Base-by-base conservation (phyloP, 2,329 filamentous ascomycete genomes). In the Parastagonospora avenae region DNA sequence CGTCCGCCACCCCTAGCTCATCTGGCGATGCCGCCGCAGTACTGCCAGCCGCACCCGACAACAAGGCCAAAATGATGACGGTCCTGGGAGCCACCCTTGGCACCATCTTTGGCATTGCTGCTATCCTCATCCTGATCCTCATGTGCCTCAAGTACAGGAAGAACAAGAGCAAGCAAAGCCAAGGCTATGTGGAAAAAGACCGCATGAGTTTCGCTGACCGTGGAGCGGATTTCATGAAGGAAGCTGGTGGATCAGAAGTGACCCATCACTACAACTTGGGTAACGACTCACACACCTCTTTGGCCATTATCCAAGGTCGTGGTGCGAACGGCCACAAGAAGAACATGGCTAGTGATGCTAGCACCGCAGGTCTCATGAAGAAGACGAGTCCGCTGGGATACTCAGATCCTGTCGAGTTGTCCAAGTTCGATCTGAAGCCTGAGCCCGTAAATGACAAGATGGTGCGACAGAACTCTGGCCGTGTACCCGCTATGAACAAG, bases 61-160 rank as follows among this genome's bases (percentile, higher is more conserved):
- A 70, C 55, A 74, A 80, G 57, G 64, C 68, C 77, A 81, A 73
- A 60, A 85, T 74, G 67, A 59, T 80, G 46, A 76, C 85, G 7
- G 88, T 96, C 27, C 81, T 97, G 1, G 92, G 90, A 30, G 90
- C 90, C 43, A 90, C 90, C 0, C 80, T 97, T 1, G 92, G 92
- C 10, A 86, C 87, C n/a, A 85, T 96, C 16, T 83, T 90, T 45
- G 91, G 89, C 14, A 77, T 91, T 45, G 85, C 88, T 15, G 75
- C 85, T 0, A 68, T 96, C 6, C 77, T 95, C n/a, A 80, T 89
- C 24, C 71, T 90, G 1, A 69, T 91, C n/a, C 80, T 97, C 15
- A 77, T 94, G 43, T 79, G 89, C 27, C 75, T 92, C 19, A 81
- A 84, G 66, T 83, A 82, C 59, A 81, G 80, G 52, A 80, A 82